Percentiles rank a stretch among this genome's conserved stretches.
Evolutionary conservation across 78 protist species (phyloP).

Genomic region (Thecamonas trahens): DNA sequence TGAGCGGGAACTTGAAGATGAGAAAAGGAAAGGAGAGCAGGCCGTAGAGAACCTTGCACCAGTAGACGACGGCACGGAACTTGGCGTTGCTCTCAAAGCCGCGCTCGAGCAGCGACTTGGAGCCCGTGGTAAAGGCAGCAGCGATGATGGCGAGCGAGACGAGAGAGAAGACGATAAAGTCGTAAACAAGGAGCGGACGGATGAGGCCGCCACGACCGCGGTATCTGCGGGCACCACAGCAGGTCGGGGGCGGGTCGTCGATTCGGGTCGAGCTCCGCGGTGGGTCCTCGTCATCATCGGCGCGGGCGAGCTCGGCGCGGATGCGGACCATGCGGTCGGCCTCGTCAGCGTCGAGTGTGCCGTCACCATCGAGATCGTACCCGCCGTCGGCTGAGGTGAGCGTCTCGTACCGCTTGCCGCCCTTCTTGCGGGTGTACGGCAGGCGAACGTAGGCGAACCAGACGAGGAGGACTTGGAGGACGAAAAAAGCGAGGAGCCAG

Average conservation of each 20-base stretch:
- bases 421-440: not conserved
- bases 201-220: not conserved
- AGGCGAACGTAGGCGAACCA: slow-evolving; percentile 9
- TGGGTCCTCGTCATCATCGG: too few relatives aligned
- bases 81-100: not conserved
- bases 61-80: not conserved
- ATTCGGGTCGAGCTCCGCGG: too few relatives aligned
- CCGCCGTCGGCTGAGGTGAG: not conserved
- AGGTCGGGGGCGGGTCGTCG: too few relatives aligned
- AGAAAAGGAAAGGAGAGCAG: slow-evolving; percentile 20
- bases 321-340: not conserved
- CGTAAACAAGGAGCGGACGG: not conserved
- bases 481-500: not conserved
- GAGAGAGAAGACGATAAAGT: not conserved
- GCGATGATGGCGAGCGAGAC: not conserved
- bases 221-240: not conserved
- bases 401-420: not conserved
- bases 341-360: not conserved
- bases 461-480: slow-evolving; percentile 3
- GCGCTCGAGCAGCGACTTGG: not conserved
- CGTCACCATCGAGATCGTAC: not conserved
- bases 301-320: not conserved
- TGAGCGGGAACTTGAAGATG: slow-evolving; percentile 5
- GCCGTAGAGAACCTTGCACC: slow-evolving; percentile 9
- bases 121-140: not conserved